phyloP scores from a whole-genome alignment of 352 stramenopile genomes.

The Saprolegnia diclina region DNA sequence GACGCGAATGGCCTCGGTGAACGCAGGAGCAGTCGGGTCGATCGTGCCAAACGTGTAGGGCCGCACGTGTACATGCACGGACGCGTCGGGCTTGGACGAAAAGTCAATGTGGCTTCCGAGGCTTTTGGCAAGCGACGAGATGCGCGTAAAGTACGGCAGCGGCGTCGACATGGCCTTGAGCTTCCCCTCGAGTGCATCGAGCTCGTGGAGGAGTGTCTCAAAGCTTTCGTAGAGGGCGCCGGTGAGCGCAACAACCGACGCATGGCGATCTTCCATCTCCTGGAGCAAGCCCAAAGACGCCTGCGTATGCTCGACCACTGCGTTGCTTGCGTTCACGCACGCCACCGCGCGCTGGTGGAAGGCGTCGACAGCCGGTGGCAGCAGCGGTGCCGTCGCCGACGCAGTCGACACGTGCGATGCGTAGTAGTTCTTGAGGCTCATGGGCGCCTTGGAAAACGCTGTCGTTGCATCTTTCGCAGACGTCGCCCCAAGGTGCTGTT shows the following conservation, averaged over 20 bases:
- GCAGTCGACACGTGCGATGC: slow-evolving; percentile 4
- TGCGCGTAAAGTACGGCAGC: slow-evolving; percentile 67
- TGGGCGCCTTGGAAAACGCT: neutral
- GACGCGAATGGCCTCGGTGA: slow-evolving; percentile 54
- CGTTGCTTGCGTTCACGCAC: slow-evolving; percentile 37
- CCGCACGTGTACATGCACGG: slow-evolving; percentile 57
- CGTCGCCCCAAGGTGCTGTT: neutral
- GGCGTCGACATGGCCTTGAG: slow-evolving; percentile 55
- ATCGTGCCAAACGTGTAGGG: slow-evolving; percentile 59
- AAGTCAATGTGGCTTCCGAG: slow-evolving; percentile 9
- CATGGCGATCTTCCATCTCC: slow-evolving; percentile 78
- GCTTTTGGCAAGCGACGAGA: slow-evolving; percentile 34
- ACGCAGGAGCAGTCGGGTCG: slow-evolving; percentile 56
- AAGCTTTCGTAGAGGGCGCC: slow-evolving; percentile 73
- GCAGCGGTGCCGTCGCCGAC: neutral
- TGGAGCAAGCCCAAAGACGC: slow-evolving; percentile 58
- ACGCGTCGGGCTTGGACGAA: slow-evolving; percentile 6
- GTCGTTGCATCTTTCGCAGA: too few relatives aligned
- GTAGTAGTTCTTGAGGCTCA: slow-evolving; percentile 24
- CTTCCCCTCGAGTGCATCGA: slow-evolving; percentile 55
- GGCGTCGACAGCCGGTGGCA: neutral
- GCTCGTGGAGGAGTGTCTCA: slow-evolving; percentile 52
- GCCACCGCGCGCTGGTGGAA: slow-evolving; percentile 6
- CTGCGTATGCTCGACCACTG: slow-evolving; percentile 49
- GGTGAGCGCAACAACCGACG: slow-evolving; percentile 65